Evolutionary conservation across 257 asterid genomes (phyloP).

Genomic region (Leptodermis oblonga): DNA sequence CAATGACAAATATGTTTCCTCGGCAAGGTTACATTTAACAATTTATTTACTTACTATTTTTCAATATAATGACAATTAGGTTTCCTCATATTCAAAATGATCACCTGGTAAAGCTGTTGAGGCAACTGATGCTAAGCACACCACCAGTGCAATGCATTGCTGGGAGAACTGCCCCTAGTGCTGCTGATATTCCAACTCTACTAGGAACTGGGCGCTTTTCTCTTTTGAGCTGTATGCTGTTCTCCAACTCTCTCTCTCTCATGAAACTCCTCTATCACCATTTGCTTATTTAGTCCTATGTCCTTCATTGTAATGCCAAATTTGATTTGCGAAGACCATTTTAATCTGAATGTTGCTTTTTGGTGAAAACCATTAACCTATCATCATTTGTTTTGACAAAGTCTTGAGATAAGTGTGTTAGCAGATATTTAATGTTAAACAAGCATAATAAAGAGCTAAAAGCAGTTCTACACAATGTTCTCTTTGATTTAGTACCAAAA

Average conservation of each 20-base stretch:
- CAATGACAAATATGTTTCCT: too few species aligned
- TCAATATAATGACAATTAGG: constrained; percentile 33
- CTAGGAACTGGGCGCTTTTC: constrained; percentile 92
- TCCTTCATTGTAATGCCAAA: neutral
- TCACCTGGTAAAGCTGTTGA: constrained; percentile 78
- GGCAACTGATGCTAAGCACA: constrained; percentile 61
- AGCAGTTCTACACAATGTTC: neutral
- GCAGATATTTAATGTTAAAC: neutral
- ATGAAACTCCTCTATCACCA: neutral
- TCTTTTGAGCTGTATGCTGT: constrained; percentile 60
- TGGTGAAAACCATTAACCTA: too few species aligned
- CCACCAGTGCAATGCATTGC: constrained; percentile 54
- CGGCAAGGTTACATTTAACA: neutral
- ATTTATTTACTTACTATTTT: neutral
- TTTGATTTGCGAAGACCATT: neutral
- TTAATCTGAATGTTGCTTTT: neutral
- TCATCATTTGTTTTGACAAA: too few species aligned
- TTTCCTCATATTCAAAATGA: constrained; percentile 73
- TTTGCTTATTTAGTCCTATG: neutral
- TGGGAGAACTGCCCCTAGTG: constrained; percentile 60
- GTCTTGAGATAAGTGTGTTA: too few species aligned
- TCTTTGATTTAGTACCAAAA: neutral
- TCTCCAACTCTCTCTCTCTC: constrained; percentile 18
- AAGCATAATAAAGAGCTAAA: neutral
- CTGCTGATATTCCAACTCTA: constrained; percentile 91